phyloP scores from a whole-genome alignment of 208 protist species.

The Herpetomonas samuelpessoai region DNA sequence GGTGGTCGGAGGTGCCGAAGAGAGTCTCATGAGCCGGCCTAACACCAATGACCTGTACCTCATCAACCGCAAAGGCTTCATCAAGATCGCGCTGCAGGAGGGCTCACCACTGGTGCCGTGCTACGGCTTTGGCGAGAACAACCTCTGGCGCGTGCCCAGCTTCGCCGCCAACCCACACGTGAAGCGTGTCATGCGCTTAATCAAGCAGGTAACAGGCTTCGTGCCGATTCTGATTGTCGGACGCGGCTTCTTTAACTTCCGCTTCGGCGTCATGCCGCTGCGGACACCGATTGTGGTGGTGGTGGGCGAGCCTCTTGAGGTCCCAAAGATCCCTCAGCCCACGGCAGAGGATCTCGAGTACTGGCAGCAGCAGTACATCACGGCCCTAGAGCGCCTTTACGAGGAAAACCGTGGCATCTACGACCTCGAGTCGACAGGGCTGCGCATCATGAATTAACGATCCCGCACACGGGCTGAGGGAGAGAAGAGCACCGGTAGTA shows the following conservation, averaged over 20 bases:
- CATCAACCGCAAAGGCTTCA: constrained; percentile 77
- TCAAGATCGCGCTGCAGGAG: constrained; percentile 82
- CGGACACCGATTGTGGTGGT: constrained; percentile 80
- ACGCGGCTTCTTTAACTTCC: constrained; percentile 79
- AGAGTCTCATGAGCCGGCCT: constrained; percentile 67
- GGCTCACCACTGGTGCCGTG: constrained; percentile 76
- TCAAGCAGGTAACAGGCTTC: constrained; percentile 57
- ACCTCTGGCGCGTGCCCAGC: constrained; percentile 60
- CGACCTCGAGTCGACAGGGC: constrained; percentile 60
- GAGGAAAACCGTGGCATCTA: constrained; percentile 64
- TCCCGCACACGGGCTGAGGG: no score
- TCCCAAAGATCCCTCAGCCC: constrained; percentile 63
- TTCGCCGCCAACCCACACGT: constrained; percentile 29
- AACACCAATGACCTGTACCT: constrained; percentile 74
- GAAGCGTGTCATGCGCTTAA: constrained; percentile 17
- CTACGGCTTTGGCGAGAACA: constrained; percentile 88
- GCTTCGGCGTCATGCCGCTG: constrained; percentile 65
- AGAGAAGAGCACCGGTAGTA: no score
- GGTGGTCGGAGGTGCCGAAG: constrained; percentile 79
- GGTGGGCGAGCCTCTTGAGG: constrained; percentile 65
- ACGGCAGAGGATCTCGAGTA: constrained; percentile 56
- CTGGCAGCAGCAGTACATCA: constrained; percentile 81
- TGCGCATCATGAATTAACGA: constrained; percentile 55
- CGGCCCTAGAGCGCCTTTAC: constrained; percentile 68
- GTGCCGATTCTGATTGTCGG: constrained; percentile 63